phyloP scores from a whole-genome alignment of 164 flowering plant species.

The Chimonanthus salicifolius region DNA sequence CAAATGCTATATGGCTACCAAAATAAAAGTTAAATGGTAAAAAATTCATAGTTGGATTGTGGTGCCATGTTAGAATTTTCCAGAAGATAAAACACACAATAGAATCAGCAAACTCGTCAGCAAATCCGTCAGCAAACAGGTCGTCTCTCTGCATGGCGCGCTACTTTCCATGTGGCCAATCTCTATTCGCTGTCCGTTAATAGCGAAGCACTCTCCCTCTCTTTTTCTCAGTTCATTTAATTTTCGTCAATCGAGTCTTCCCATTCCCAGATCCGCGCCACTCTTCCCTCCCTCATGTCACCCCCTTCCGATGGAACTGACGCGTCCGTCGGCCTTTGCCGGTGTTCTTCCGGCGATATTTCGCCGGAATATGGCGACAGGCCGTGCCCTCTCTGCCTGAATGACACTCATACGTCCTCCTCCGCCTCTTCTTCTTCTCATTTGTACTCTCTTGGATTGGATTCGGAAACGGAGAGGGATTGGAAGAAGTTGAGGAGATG shows the following conservation, averaged over 20 bases:
- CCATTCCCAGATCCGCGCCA: not conserved
- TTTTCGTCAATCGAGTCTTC: not conserved
- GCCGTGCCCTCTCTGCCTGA: slow-evolving; percentile 29
- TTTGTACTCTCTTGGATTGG: not conserved
- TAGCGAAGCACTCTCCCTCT: not conserved
- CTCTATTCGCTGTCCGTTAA: not conserved
- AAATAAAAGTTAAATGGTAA: too few relatives aligned
- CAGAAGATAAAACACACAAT: too few relatives aligned
- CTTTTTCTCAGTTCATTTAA: not conserved
- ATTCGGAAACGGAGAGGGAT: slow-evolving; percentile 33
- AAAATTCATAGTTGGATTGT: too few relatives aligned
- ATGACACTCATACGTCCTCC: slow-evolving; percentile 9
- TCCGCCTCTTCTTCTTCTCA: not conserved
- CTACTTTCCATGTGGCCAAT: not conserved
- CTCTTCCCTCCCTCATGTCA: not conserved
- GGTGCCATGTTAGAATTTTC: too few relatives aligned
- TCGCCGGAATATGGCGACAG: not conserved
- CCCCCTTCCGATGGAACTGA: not conserved
- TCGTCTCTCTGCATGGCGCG: too few relatives aligned
- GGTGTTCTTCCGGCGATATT: not conserved
- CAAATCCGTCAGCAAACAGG: too few relatives aligned
- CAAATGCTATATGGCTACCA: too few relatives aligned
- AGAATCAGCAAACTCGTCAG: too few relatives aligned
- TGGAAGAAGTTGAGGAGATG: slow-evolving; percentile 55
- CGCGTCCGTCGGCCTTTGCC: not conserved